Percentiles rank a stretch among this genome's conserved stretches.
Conservation (phyloP, 2,329 filamentous ascomycete species). For the Emmonsiellopsis sp. region DNA sequence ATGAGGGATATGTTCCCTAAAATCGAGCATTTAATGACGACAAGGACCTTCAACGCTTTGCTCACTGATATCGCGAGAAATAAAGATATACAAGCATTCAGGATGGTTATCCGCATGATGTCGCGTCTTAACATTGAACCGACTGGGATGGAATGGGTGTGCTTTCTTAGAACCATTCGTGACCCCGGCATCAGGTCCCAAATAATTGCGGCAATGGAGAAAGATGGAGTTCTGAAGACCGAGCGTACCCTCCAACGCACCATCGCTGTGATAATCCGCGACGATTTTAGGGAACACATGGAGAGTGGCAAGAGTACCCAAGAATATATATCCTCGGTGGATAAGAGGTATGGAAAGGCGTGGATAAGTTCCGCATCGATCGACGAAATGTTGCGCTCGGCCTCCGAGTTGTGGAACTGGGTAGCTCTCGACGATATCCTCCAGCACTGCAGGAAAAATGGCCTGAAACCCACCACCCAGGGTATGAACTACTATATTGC, state of each 20-base stretch:
- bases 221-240: slow-evolving; percentile 22
- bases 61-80: slow-evolving; percentile 27
- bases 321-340: slow-evolving; percentile 30
- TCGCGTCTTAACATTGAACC: slow-evolving; percentile 26
- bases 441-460: slow-evolving; percentile 20
- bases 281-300: slow-evolving; percentile 24
- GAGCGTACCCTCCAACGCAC: slow-evolving; percentile 16
- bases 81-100: slow-evolving; percentile 31
- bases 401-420: no score
- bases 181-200: slow-evolving; percentile 17
- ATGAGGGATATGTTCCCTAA: slow-evolving; percentile 25
- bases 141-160: slow-evolving; percentile 34
- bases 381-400: slow-evolving; percentile 27
- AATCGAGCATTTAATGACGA: slow-evolving; percentile 26
- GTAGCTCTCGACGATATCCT: slow-evolving; percentile 13
- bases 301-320: slow-evolving; percentile 23
- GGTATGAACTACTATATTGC: slow-evolving; percentile 22
- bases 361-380: slow-evolving; percentile 29
- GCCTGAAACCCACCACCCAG: slow-evolving; percentile 18
- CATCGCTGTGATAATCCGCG: slow-evolving; percentile 21
- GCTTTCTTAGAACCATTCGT: slow-evolving; percentile 15
- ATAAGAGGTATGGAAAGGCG: slow-evolving; percentile 22
- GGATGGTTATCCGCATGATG: slow-evolving; percentile 30
- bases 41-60: slow-evolving; percentile 38
- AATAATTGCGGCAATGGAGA: slow-evolving; percentile 23